These are phyloP conservation scores for Penicillium subrubescens DNA, from an alignment of 495 filamentous ascomycete genomes.

Conservation along the genomic window DNA sequence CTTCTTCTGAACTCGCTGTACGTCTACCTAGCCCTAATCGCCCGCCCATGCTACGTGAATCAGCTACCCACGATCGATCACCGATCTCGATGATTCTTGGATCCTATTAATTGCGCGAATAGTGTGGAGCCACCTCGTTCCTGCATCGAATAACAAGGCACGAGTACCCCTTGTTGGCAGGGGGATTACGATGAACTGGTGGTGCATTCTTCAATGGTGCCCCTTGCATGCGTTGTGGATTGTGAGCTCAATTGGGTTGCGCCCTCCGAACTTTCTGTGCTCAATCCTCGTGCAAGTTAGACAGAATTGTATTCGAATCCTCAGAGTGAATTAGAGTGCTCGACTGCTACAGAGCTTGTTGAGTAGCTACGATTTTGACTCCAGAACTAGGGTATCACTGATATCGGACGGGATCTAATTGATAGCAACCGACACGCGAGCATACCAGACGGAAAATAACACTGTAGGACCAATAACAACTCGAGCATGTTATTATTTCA, in stretches of 20 bases:
- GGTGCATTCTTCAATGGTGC: not conserved
- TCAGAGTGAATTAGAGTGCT: not conserved
- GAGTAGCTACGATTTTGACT: not conserved
- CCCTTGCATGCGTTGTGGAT: slow-evolving; percentile 5
- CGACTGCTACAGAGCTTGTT: not conserved
- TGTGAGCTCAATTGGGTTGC: not conserved
- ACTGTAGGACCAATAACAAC: too few relatives aligned
- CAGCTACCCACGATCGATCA: not conserved
- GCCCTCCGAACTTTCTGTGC: not conserved
- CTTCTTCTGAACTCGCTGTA: too few relatives aligned
- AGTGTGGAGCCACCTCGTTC: not conserved
- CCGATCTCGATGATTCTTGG: not conserved
- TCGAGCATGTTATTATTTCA: not conserved
- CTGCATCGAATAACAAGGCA: not conserved
- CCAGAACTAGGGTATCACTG: not conserved
- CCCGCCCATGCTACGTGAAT: not conserved
- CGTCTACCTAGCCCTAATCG: not conserved
- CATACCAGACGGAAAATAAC: not conserved
- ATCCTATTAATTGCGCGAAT: not conserved
- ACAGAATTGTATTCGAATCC: not conserved
- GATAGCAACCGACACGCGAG: not conserved
- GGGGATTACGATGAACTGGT: not conserved
- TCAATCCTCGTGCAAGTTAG: not conserved
- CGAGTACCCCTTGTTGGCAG: not conserved
- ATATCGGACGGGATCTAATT: not conserved